Evolutionary conservation across 257 asterid species (phyloP).

Genomic region (Solanum pimpinellifolium): DNA sequence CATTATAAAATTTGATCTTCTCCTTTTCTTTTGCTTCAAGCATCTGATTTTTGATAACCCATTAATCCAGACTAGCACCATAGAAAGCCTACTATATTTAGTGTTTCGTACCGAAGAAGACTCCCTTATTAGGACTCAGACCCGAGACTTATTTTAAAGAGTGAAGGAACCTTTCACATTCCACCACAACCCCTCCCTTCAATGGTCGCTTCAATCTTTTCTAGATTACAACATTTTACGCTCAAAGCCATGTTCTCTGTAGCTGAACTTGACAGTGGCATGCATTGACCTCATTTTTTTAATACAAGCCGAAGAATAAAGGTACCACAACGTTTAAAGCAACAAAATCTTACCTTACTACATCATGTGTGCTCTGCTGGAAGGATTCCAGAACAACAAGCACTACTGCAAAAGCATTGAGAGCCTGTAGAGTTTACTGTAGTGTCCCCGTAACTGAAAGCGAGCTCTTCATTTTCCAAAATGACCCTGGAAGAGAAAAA

Average conservation of each 20-base stretch:
- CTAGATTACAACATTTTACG: neutral
- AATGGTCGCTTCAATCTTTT: neutral
- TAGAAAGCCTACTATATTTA: neutral
- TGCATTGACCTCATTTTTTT: neutral
- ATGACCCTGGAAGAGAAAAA: conserved; percentile 58
- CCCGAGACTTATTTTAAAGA: neutral
- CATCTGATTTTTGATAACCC: neutral
- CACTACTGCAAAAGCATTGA: conserved; percentile 62
- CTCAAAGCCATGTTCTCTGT: neutral
- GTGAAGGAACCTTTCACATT: neutral
- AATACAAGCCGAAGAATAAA: neutral
- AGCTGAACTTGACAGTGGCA: neutral
- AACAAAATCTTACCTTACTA: neutral
- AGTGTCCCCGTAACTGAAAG: conserved; percentile 67
- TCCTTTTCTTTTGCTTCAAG: neutral
- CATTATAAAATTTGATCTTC: neutral
- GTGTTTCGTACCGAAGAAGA: neutral
- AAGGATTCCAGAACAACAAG: conserved; percentile 50
- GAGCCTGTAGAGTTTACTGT: conserved; percentile 29
- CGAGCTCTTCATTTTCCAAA: conserved; percentile 58
- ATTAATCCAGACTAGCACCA: neutral
- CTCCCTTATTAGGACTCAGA: neutral
- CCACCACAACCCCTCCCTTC: neutral
- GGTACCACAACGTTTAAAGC: neutral
- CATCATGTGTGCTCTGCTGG: conserved; percentile 75